Evolutionary conservation across 176 grass and related monocot species (phyloP), one percentile per base, ranked within the genome.

Genomic region (Aegilops longissima): DNA sequence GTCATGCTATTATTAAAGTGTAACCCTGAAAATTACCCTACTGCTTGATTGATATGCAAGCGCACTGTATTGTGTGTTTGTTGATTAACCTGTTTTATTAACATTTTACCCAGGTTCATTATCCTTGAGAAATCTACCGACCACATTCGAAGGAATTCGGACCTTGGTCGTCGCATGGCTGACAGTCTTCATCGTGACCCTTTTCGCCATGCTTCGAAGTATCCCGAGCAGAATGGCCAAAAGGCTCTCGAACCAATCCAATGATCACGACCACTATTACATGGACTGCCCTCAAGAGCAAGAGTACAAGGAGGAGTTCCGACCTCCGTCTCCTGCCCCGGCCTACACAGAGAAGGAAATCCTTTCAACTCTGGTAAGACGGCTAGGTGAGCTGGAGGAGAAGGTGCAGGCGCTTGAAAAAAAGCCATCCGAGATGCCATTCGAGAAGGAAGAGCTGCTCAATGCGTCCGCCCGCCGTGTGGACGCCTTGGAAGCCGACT

Each of bases 401-500:
- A 99, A 97, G 66, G 86, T 99, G 66, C 87, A 96, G 75, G 82
- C 80, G 75, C 93, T 99, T 30, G 90, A 99, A 87, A 75, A 89
- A 70, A 96, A 96, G 80, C 94, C 94, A 5, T 94, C 92, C 69
- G 83, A 94, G 66, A 96, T 99, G 97, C 97, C 97, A 9, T 91
- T 66, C 64, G 97, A 99, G 33, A 99, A 99, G 73, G 93, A 99
- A 71, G 94, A 99, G 64, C 76, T 99, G 73, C 97, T 99, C 73
- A 89, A 99, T 35, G 97, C 94, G 65, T 87, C 94, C 13, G 94
- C 96, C 71, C 85, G 89, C 42, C 91, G 97, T 1, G 97, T 99
- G 69, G 97, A 99, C 79, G 94, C 90, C 66, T 94, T 99, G 84
- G 97, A 99, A 86, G 97, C 97, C 34, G 97, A 99, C 83, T 85